These are phyloP conservation scores for Fusarium phyllophilum DNA, from an alignment of 2,329 filamentous ascomycete genomes.

Conservation along the genomic window DNA sequence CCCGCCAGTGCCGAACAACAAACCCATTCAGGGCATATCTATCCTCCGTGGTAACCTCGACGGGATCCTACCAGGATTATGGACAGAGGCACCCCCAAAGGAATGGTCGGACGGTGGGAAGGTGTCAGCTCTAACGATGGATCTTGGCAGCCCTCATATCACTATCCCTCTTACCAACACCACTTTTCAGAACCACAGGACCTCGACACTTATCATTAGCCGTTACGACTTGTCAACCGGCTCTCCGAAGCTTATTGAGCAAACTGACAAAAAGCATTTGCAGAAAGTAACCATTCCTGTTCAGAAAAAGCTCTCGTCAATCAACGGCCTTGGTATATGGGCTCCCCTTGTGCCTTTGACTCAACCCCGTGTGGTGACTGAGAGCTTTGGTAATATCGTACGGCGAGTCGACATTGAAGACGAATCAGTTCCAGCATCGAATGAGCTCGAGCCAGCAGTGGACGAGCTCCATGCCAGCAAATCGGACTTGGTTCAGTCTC, in stretches of 20 bases:
- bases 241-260: constrained; percentile 38
- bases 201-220: constrained; percentile 65
- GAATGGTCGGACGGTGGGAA: constrained; percentile 47
- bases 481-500: constrained; percentile 50
- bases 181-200: constrained; percentile 75
- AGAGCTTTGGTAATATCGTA: constrained; percentile 82
- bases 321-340: constrained; percentile 45
- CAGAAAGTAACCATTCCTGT: constrained; percentile 51
- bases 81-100: constrained; percentile 48
- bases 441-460: constrained; percentile 75
- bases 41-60: constrained; percentile 58
- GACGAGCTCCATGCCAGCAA: constrained; percentile 63
- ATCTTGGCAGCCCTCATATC: constrained; percentile 51
- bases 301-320: constrained; percentile 28
- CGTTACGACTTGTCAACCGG: constrained; percentile 43
- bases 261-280: constrained; percentile 48
- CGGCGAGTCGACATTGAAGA: constrained; percentile 66
- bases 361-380: constrained; percentile 67
- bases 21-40: constrained; percentile 58
- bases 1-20: constrained; percentile 46
- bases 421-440: constrained; percentile 69
- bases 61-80: constrained; percentile 58
- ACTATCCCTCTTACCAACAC: constrained; percentile 80
- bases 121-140: constrained; percentile 55
- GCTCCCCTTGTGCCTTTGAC: constrained; percentile 72